A percentile compares a stretch with the other conserved stretches of the same genome.
Evolutionary conservation across 139 green algal genomes (phyloP).

Genomic region (Micromonas commoda): DNA sequence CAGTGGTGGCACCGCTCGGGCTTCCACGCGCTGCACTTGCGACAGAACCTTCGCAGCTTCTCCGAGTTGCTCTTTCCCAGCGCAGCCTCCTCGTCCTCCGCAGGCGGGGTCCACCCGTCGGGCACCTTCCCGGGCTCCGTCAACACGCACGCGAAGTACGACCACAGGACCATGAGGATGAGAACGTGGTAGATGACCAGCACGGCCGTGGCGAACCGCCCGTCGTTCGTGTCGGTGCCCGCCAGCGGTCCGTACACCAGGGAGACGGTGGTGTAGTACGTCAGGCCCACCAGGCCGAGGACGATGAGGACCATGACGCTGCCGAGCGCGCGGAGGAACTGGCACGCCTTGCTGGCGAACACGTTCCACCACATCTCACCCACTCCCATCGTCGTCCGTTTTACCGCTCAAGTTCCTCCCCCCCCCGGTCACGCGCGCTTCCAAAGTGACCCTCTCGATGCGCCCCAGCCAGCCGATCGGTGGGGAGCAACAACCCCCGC

Average conservation of each 20-base stretch:
- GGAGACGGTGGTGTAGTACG: constrained; percentile 60
- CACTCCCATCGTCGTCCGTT: not conserved
- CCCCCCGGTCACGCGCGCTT: too few relatives aligned
- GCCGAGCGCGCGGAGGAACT: constrained; percentile 40
- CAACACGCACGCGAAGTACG: constrained; percentile 77
- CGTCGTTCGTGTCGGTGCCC: not conserved
- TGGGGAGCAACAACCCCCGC: too few relatives aligned
- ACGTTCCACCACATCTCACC: not conserved
- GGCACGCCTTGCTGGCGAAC: constrained; percentile 6
- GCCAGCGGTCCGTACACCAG: constrained; percentile 42
- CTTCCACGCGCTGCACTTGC: constrained; percentile 64
- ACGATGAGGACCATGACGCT: constrained; percentile 78
- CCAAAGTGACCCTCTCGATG: too few relatives aligned
- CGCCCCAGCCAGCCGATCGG: too few relatives aligned
- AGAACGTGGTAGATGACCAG: constrained; percentile 44
- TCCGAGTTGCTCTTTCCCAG: constrained; percentile 25
- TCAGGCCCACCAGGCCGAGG: constrained; percentile 53
- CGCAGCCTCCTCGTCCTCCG: constrained; percentile 58
- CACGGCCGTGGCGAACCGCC: constrained; percentile 33
- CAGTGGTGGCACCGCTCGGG: constrained; percentile 85
- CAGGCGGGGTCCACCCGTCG: constrained; percentile 75
- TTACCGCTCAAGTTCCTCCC: too few relatives aligned
- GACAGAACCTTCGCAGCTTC: constrained; percentile 27
- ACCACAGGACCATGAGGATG: constrained; percentile 79
- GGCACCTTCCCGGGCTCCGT: constrained; percentile 77